These are phyloP conservation scores for Fusarium sp. DNA, from an alignment of 2,329 filamentous ascomycete species.

Conservation along the genomic window DNA sequence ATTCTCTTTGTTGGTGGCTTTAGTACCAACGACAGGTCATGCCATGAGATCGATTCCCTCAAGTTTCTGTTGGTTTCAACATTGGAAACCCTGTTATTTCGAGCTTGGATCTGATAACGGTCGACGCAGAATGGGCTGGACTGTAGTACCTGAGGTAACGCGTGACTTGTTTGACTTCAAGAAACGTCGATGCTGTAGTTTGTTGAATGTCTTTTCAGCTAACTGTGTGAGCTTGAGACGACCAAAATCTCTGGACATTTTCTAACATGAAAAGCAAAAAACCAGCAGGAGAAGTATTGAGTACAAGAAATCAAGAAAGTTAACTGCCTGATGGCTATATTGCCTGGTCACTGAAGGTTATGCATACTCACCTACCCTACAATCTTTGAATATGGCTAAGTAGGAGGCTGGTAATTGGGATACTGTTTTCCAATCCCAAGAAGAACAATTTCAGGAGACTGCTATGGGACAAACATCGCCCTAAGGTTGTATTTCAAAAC, in stretches of 20 bases:
- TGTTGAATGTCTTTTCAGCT: too few species aligned
- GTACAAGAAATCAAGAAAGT: background rate
- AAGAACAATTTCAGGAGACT: background rate
- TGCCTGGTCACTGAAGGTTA: background rate
- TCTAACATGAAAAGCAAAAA: too few species aligned
- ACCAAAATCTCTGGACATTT: background rate
- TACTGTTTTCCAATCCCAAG: background rate
- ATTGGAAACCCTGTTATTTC: background rate
- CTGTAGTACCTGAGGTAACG: too few species aligned
- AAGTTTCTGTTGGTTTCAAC: background rate
- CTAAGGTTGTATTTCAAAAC: fast-evolving
- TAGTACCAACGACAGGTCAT: constrained; percentile 25
- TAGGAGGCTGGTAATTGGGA: too few species aligned
- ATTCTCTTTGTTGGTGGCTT: constrained; percentile 39
- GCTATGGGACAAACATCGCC: too few species aligned
- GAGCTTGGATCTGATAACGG: constrained; percentile 4
- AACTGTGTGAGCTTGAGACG: background rate
- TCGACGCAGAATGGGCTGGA: background rate
- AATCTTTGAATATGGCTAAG: too few species aligned
- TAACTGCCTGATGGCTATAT: too few species aligned
- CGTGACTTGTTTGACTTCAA: background rate
- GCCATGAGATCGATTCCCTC: background rate
- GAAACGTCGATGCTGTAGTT: too few species aligned
- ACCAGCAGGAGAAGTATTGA: too few species aligned
- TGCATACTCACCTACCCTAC: background rate